These are phyloP conservation scores for Miscanthus lutarioriparius DNA, from an alignment of 176 grass and related monocot genomes.

Conservation along the genomic window DNA sequence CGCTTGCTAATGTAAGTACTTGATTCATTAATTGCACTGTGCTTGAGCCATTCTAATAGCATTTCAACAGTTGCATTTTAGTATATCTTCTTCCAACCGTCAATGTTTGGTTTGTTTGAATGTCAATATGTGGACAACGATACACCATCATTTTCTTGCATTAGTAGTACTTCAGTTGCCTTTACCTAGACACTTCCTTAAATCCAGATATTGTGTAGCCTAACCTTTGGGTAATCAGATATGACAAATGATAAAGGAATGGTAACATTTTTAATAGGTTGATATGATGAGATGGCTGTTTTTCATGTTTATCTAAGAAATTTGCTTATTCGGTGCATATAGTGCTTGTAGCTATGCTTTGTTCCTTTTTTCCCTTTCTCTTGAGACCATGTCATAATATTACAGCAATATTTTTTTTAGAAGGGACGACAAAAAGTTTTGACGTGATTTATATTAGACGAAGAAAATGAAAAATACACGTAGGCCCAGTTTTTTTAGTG, in stretches of 20 bases:
- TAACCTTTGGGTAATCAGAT: background rate
- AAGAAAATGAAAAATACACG: no score
- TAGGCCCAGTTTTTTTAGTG: no score
- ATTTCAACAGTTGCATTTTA: background rate
- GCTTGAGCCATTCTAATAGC: background rate
- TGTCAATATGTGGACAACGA: background rate
- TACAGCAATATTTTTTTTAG: background rate
- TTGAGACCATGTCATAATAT: background rate
- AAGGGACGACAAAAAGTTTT: no score
- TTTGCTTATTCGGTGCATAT: conserved; percentile 15
- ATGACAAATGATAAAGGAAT: conserved; percentile 7
- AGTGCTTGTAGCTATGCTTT: conserved; percentile 14
- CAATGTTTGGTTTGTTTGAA: background rate
- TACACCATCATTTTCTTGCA: background rate
- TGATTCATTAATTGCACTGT: conserved; percentile 13
- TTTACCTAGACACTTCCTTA: background rate
- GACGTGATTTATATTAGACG: no score
- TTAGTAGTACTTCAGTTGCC: background rate
- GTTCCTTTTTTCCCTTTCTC: background rate
- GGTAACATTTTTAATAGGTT: conserved; percentile 4
- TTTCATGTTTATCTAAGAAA: conserved; percentile 18
- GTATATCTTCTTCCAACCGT: background rate
- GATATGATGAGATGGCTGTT: background rate
- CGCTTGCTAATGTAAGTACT: conserved; percentile 54
- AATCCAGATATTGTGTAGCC: background rate